Evolutionary conservation across 768 basidiomycete genomes (phyloP).

Genomic region (Sporobolomyces phaffii): DNA sequence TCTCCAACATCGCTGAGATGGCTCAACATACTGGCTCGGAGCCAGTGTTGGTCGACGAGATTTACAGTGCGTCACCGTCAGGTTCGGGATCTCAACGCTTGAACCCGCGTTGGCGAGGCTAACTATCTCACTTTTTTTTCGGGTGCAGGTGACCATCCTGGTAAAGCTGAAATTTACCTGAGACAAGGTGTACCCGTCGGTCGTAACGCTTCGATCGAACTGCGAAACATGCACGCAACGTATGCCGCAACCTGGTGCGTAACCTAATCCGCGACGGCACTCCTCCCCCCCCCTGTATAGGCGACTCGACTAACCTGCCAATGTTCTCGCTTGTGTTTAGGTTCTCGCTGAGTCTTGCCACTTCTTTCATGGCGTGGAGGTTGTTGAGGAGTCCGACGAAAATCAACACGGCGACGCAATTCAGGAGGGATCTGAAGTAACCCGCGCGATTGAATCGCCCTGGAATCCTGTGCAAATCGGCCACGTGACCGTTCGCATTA

Average conservation of each 20-base stretch:
- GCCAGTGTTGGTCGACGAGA: slow-evolving; percentile 81
- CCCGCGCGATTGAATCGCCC: too few species aligned
- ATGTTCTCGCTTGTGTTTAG: slow-evolving; percentile 96
- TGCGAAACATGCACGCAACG: slow-evolving; percentile 87
- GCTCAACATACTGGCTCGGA: slow-evolving; percentile 59
- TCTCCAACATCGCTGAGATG: slow-evolving; percentile 78
- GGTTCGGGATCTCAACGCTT: too few species aligned
- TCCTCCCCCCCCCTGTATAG: too few species aligned
- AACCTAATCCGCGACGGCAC: too few species aligned
- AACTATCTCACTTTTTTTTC: too few species aligned
- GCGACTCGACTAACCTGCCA: slow-evolving; percentile 8
- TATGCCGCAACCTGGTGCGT: slow-evolving; percentile 88
- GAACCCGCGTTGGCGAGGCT: too few species aligned
- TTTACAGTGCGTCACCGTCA: slow-evolving; percentile 68
- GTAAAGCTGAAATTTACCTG: slow-evolving; percentile 59
- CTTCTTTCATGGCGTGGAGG: slow-evolving; percentile 65
- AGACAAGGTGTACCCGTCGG: slow-evolving; percentile 77
- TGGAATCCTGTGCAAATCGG: too few species aligned
- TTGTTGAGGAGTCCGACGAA: slow-evolving; percentile 19
- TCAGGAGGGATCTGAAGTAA: slow-evolving; percentile 11
- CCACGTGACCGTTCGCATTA: too few species aligned
- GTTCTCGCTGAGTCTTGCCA: slow-evolving; percentile 83
- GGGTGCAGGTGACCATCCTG: slow-evolving; percentile 87
- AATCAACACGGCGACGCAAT: slow-evolving; percentile 1
- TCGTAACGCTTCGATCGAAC: slow-evolving; percentile 69